phyloP scores from a whole-genome alignment of 768 basidiomycete genomes.

The Botryobasidium botryosum region DNA sequence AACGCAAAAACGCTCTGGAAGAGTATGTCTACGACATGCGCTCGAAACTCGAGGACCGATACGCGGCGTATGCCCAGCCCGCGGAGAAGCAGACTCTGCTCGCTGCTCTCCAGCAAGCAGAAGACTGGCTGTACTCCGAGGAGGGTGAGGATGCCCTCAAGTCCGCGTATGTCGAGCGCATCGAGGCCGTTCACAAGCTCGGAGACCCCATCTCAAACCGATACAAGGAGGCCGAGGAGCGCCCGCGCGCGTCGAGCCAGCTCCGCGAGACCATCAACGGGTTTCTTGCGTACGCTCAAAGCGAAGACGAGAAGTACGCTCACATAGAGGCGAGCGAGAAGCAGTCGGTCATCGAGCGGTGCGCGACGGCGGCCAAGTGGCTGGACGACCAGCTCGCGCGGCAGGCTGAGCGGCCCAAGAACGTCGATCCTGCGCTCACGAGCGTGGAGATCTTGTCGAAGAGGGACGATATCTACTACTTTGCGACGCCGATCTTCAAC shows the following conservation, averaged over 20 bases:
- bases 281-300: conserved; percentile 71
- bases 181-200: conserved; percentile 67
- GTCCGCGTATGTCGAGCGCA: conserved; percentile 75
- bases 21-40: conserved; percentile 97
- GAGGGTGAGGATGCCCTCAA: conserved; percentile 93
- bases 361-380: conserved; percentile 86
- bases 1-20: conserved; percentile 96
- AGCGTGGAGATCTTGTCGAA: conserved; percentile 75
- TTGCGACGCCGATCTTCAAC: conserved; percentile 77
- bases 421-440: conserved; percentile 69
- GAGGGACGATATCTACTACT: conserved; percentile 82
- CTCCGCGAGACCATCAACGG: conserved; percentile 80
- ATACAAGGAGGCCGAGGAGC: conserved; percentile 67
- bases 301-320: conserved; percentile 64
- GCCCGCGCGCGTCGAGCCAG: conserved; percentile 48
- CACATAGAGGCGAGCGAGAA: conserved; percentile 88
- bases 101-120: conserved; percentile 51
- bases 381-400: conserved; percentile 78
- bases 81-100: conserved; percentile 68
- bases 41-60: conserved; percentile 79
- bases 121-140: conserved; percentile 95
- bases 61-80: conserved; percentile 53
- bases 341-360: conserved; percentile 72
- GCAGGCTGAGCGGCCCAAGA: conserved; percentile 81
- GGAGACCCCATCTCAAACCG: conserved; percentile 79